These are phyloP conservation scores for Schizosaccharomyces octosporus DNA, from an alignment of 805 yeast genomes.

Conservation along the genomic window DNA sequence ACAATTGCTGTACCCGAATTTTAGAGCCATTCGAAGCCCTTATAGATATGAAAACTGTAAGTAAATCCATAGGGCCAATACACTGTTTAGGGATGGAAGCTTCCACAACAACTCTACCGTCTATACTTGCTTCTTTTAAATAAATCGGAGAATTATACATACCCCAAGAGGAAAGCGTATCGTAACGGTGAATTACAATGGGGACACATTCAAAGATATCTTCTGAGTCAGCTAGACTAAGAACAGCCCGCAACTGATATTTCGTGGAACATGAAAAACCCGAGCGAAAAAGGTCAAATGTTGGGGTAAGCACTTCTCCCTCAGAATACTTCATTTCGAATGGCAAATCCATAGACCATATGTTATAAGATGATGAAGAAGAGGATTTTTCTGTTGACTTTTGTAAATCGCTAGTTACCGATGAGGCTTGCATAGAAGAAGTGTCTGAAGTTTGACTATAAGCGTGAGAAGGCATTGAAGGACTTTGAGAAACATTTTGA, in stretches of 20 bases:
- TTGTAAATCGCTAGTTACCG: not conserved
- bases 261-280: not conserved
- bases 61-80: not conserved
- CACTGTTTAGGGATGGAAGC: not conserved
- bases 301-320: not conserved
- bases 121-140: not conserved
- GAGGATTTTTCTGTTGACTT: not conserved
- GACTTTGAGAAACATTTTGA: too few species aligned
- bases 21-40: not conserved
- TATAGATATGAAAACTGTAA: not conserved
- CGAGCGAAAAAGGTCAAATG: not conserved
- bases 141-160: not conserved
- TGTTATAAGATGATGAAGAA: not conserved
- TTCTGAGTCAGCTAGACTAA: not conserved
- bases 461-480: too few species aligned
- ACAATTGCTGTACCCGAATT: not conserved
- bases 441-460: too few species aligned
- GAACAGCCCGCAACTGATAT: not conserved
- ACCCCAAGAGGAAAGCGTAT: slow-evolving; percentile 1
- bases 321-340: not conserved
- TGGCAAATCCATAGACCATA: not conserved
- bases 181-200: not conserved
- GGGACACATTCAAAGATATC: not conserved
- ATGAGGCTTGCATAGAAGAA: not conserved
- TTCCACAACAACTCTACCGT: not conserved